Evolutionary conservation across 176 grass and related monocot species (phyloP).

Genomic region (Oryza coarctata): DNA sequence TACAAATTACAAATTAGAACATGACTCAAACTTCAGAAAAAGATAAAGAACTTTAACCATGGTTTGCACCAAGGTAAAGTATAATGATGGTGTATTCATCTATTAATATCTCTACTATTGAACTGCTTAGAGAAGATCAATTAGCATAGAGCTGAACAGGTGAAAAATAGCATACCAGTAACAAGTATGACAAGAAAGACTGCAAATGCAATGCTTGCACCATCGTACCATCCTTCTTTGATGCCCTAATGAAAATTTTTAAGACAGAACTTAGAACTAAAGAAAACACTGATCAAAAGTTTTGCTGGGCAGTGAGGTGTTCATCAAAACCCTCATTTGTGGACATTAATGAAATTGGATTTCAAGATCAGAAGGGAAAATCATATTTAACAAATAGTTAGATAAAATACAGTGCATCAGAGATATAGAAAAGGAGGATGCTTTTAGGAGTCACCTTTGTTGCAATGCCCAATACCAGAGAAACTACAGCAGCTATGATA

Average conservation of each 20-base stretch:
- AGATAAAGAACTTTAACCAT: constrained; percentile 3
- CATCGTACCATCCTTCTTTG: constrained; percentile 98
- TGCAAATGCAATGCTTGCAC: constrained; percentile 89
- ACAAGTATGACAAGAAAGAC: constrained; percentile 95
- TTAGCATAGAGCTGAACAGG: background rate
- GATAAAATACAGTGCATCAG: background rate
- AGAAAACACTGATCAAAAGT: constrained; percentile 28
- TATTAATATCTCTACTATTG: constrained; percentile 12
- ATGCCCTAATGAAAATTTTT: constrained; percentile 59
- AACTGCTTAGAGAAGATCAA: background rate
- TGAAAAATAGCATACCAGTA: constrained; percentile 68
- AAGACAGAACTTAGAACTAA: constrained; percentile 38
- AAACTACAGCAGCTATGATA: constrained; percentile 80
- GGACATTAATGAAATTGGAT: background rate
- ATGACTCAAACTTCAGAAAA: constrained; percentile 1
- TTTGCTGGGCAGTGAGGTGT: background rate
- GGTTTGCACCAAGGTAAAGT: constrained; percentile 14
- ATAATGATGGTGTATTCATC: constrained; percentile 1
- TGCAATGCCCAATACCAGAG: constrained; percentile 79
- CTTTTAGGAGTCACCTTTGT: constrained; percentile 67
- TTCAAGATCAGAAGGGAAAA: constrained; percentile 6
- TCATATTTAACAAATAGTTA: background rate
- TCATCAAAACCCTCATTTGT: background rate
- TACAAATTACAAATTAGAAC: background rate
- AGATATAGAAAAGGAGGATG: background rate